Percentiles rank a stretch among this genome's conserved stretches.
Evolutionary conservation across 805 yeast species (phyloP).

Genomic region (Tetrapisispora iriomotensis): DNA sequence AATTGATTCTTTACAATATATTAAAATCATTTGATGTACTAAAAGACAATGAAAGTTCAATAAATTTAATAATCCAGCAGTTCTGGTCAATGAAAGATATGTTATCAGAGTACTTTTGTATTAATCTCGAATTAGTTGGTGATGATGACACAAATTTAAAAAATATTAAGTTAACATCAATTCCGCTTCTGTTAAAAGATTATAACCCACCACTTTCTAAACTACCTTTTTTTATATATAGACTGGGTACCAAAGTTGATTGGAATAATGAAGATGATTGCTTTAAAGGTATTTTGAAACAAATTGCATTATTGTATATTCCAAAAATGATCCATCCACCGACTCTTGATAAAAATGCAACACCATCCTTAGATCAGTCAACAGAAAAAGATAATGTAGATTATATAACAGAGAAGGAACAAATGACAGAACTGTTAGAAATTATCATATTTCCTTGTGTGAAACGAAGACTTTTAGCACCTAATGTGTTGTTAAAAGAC

Average conservation of each 20-base stretch:
- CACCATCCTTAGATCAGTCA: slow-evolving; percentile 3
- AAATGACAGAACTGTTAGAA: slow-evolving; percentile 39
- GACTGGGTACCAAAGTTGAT: slow-evolving; percentile 48
- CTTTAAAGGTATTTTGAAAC: slow-evolving; percentile 51
- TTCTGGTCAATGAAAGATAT: slow-evolving; percentile 55
- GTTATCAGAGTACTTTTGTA: slow-evolving; percentile 70
- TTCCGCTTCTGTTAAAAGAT: slow-evolving; percentile 63
- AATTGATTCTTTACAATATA: slow-evolving; percentile 12
- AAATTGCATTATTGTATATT: slow-evolving; percentile 61
- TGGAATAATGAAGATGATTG: slow-evolving; percentile 66
- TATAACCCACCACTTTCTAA: slow-evolving; percentile 56
- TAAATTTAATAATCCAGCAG: slow-evolving; percentile 14
- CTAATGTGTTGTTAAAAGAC: slow-evolving; percentile 40
- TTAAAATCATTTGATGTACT: slow-evolving; percentile 13
- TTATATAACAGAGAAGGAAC: slow-evolving; percentile 22
- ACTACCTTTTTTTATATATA: slow-evolving; percentile 55
- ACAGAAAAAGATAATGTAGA: slow-evolving; percentile 13
- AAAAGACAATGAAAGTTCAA: slow-evolving; percentile 13
- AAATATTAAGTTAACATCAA: slow-evolving; percentile 32
- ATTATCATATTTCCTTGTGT: slow-evolving; percentile 55
- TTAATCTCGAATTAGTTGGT: slow-evolving; percentile 28
- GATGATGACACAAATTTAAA: slow-evolving; percentile 23
- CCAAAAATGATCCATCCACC: slow-evolving; percentile 56
- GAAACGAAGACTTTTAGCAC: slow-evolving; percentile 55
- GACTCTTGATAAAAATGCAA: slow-evolving; percentile 12